Evolutionary conservation across 192 early-diverging fungal species (phyloP), one percentile per base, ranked within the genome.

Genomic region (Obelidium mucronatum): DNA sequence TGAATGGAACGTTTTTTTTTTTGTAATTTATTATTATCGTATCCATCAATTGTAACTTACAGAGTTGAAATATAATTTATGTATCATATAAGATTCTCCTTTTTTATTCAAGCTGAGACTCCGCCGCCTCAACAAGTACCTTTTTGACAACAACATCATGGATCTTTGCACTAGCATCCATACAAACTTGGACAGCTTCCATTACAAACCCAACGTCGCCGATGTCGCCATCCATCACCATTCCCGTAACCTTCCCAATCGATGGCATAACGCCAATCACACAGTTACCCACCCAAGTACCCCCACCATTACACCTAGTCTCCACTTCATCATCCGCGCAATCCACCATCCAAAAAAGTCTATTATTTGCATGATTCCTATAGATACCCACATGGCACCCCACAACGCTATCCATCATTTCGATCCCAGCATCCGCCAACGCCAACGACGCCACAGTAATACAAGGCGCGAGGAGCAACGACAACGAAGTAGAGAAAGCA

Each of bases 381-480:
- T 31, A 63, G 40, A 79, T 69, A 85, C 90, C 90, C n/a, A 89
- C 90, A 15, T 93, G 85, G 64, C 86, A 90, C 15, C 88, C 93
- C 5, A 90, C 89, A 5, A 95, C 93, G n/a, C 85, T 78, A 80
- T 95, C 94, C 51, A 83, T 71, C 93, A 95, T 94, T 77, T 94
- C 93, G 63, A 95, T 93, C 19, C 93, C 93, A 15, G 94, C 93
- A 82, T 95, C 92, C 11, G 93, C 92, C 15, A 95, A 74, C 13
- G 84, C 86, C 63, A 88, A 61, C 2, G 85, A 78, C 1, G 86
- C 84, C 48, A 74, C 84, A 30, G 89, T 91, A 6, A 93, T 89
- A 13, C 91, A 92, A 28, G 88, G 91, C 78, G 60, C 89, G 84
- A 67, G 86, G 54, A 72, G 69, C 87, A 15, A 91, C 84, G n/a